A percentile compares a stretch with the other conserved stretches of the same genome.
phyloP scores from a whole-genome alignment of 805 yeast genomes.

The Peterozyma toletana region DNA sequence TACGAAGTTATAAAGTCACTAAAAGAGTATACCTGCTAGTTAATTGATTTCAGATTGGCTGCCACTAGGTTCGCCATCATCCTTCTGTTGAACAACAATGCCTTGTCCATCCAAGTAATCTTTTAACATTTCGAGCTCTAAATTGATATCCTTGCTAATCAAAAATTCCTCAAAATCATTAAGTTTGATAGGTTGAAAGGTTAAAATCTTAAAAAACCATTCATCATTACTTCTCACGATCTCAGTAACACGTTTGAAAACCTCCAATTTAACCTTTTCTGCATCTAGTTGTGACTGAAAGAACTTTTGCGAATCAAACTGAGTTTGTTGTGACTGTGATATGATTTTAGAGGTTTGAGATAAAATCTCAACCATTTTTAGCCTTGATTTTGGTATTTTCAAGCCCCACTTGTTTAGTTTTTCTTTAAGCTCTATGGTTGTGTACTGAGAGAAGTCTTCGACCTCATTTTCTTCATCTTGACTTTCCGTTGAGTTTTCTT shows the following conservation, averaged over 20 bases:
- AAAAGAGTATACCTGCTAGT: too few species aligned
- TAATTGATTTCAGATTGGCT: too few species aligned
- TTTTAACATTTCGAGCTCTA: constrained; percentile 14
- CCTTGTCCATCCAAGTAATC: constrained; percentile 21
- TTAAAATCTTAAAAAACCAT: constrained; percentile 13
- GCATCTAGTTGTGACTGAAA: constrained; percentile 9
- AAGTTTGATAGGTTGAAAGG: constrained; percentile 18
- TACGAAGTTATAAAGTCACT: too few species aligned
- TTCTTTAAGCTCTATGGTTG: constrained; percentile 15
- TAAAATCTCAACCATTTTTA: constrained; percentile 25
- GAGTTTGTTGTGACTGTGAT: constrained; percentile 8
- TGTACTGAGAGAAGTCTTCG: constrained; percentile 10
- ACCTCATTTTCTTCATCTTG: not conserved
- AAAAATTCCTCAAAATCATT: constrained; percentile 11
- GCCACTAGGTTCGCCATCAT: too few species aligned
- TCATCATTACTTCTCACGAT: constrained; percentile 11
- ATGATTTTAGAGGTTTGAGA: constrained; percentile 15
- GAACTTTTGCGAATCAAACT: constrained; percentile 12
- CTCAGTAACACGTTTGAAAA: constrained; percentile 13
- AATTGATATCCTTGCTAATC: constrained; percentile 9
- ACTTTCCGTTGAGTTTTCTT: not conserved
- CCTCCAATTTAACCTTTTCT: constrained; percentile 8
- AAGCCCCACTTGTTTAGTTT: constrained; percentile 28
- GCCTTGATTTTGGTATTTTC: constrained; percentile 25
- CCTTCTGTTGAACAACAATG: constrained; percentile 7